These are phyloP conservation scores for Plantago ovata DNA, from an alignment of 257 asterid species.

Conservation along the genomic window DNA sequence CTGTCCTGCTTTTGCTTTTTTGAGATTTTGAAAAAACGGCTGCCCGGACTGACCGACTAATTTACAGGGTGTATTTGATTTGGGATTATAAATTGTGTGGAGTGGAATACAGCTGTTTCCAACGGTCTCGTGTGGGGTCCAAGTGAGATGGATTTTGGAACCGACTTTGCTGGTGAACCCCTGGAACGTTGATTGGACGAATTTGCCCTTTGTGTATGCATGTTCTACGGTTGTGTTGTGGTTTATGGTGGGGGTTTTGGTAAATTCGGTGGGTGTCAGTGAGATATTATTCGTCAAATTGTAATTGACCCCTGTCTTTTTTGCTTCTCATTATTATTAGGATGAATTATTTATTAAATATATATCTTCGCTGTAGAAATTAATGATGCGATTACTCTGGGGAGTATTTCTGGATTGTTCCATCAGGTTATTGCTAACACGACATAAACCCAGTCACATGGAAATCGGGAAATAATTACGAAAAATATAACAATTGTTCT, in stretches of 20 bases:
- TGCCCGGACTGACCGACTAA: background rate
- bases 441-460: too few relatives aligned
- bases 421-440: too few relatives aligned
- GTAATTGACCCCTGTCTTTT: background rate
- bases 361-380: too few relatives aligned
- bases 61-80: background rate
- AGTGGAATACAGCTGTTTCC: conserved; percentile 2
- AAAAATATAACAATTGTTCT: too few relatives aligned
- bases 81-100: background rate
- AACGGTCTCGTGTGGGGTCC: background rate
- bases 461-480: too few relatives aligned
- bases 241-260: background rate
- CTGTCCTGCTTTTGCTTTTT: background rate
- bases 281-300: background rate
- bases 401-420: too few relatives aligned
- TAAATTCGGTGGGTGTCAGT: background rate
- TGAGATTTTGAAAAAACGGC: background rate
- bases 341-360: too few relatives aligned
- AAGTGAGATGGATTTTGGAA: background rate
- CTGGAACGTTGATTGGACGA: background rate
- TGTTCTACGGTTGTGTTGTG: conserved; percentile 1
- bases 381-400: too few relatives aligned
- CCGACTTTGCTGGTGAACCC: background rate
- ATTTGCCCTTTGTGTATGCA: background rate
- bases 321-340: too few relatives aligned